These are phyloP conservation scores for Umbelopsis isabellina DNA, from an alignment of 192 early-diverging fungal genomes.

Conservation along the genomic window DNA sequence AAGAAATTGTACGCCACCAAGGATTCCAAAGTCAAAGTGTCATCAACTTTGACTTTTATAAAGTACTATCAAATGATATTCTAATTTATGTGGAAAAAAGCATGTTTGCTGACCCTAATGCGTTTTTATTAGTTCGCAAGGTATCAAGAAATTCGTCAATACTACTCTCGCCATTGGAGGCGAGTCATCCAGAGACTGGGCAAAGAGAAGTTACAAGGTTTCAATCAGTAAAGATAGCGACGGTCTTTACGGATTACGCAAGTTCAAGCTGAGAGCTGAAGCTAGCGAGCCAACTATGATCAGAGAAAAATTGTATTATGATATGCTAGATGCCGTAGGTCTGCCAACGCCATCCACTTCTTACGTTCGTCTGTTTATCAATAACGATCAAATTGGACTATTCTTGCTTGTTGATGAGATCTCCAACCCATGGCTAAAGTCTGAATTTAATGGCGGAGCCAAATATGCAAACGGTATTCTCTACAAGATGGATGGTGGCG, in stretches of 20 bases:
- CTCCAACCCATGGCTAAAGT: slow-evolving; percentile 44
- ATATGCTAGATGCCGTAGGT: slow-evolving; percentile 37
- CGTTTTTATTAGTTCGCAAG: slow-evolving; percentile 17
- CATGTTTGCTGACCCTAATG: not conserved
- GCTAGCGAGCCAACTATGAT: slow-evolving; percentile 41
- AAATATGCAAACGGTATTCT: slow-evolving; percentile 29
- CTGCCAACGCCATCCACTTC: slow-evolving; percentile 38
- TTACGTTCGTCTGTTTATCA: slow-evolving; percentile 40
- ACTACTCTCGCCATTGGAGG: slow-evolving; percentile 39
- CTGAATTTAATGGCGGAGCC: slow-evolving; percentile 38
- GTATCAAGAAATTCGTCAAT: slow-evolving; percentile 27
- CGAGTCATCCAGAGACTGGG: slow-evolving; percentile 35
- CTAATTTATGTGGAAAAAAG: not conserved
- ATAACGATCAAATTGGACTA: slow-evolving; percentile 42
- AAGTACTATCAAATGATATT: not conserved
- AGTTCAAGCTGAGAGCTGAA: slow-evolving; percentile 42
- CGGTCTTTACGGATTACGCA: slow-evolving; percentile 14
- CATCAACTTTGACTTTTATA: slow-evolving; percentile 1
- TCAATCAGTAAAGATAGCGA: slow-evolving; percentile 1
- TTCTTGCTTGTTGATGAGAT: slow-evolving; percentile 50
- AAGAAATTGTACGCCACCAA: slow-evolving; percentile 6
- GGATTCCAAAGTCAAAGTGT: slow-evolving; percentile 1
- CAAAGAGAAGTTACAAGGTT: slow-evolving; percentile 42
- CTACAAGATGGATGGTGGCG: slow-evolving; percentile 18
- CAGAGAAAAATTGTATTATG: slow-evolving; percentile 46